A percentile compares a stretch with the other conserved stretches of the same genome.
Conservation (phyloP, 129 eudicot genomes). For the Tanacetum coccineum region DNA sequence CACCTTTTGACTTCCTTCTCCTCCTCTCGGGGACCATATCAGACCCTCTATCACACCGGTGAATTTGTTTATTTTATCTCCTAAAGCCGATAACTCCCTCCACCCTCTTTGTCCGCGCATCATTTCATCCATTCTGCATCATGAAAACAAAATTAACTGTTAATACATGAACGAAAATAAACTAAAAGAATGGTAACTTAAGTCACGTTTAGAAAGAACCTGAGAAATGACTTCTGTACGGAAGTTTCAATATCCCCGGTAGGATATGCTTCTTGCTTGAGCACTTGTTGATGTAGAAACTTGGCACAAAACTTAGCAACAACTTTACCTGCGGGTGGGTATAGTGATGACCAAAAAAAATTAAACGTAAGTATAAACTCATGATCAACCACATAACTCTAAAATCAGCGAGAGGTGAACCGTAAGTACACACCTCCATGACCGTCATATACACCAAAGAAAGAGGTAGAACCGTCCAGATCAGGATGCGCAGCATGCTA, state of each 20-base stretch:
- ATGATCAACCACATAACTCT: constrained; percentile 8
- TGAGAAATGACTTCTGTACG: constrained; percentile 79
- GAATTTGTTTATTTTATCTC: constrained; percentile 84
- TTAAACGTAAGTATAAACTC: background rate
- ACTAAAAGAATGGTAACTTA: background rate
- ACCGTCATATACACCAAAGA: constrained; percentile 98
- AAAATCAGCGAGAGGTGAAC: background rate
- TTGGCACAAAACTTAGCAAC: constrained; percentile 99
- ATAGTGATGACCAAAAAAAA: constrained; percentile 5
- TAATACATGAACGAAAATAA: background rate
- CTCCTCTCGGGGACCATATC: constrained; percentile 89
- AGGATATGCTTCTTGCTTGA: constrained; percentile 82
- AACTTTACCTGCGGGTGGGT: constrained; percentile 66
- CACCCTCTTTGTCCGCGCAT: constrained; percentile 99
- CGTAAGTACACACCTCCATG: constrained; percentile 73
- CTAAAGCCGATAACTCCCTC: constrained; percentile 92
- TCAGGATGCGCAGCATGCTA: constrained; percentile 92
- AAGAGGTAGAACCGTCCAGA: constrained; percentile 73
- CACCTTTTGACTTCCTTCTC: constrained; percentile 57
- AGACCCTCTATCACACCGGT: constrained; percentile 84
- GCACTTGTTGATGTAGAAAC: constrained; percentile 94
- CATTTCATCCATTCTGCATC: constrained; percentile 98
- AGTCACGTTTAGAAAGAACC: constrained; percentile 34
- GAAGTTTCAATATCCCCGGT: constrained; percentile 81
- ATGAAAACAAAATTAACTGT: background rate